Conservation (phyloP, 148 eudicot genomes). For the Heliosperma pusillum region DNA sequence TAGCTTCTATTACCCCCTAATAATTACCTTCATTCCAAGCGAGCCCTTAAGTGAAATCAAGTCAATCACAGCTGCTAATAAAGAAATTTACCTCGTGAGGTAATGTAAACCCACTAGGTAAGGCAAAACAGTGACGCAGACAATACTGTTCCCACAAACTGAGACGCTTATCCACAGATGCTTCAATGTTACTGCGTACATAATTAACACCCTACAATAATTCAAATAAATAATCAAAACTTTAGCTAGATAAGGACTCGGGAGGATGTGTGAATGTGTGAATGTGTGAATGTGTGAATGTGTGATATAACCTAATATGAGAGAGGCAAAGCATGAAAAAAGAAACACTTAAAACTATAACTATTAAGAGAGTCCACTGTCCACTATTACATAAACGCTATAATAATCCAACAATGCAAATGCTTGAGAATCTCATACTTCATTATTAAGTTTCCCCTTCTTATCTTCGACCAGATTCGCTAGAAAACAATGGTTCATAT, state of each 20-base stretch:
- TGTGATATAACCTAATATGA: neutral
- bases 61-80: neutral
- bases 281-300: too few species aligned
- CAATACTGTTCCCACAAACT: slow-evolving; percentile 74
- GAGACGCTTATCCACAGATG: slow-evolving; percentile 51
- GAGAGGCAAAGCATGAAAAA: slow-evolving; percentile 1
- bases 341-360: neutral
- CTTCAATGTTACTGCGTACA: slow-evolving; percentile 41
- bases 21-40: too few species aligned
- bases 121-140: slow-evolving; percentile 53
- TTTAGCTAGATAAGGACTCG: neutral
- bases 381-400: neutral
- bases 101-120: slow-evolving; percentile 62
- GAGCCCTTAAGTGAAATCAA: neutral
- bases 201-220: slow-evolving; percentile 50
- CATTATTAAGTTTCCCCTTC: neutral
- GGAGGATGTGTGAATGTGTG: neutral
- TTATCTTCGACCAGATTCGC: neutral
- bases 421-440: neutral
- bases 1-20: too few species aligned
- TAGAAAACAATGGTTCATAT: neutral
- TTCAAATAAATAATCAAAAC: neutral
- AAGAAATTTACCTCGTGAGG: slow-evolving; percentile 46
- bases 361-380: neutral
- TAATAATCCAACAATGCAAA: neutral